Conservation (phyloP, 2,329 filamentous ascomycete species). For the Trichoderma koningiopsis region DNA sequence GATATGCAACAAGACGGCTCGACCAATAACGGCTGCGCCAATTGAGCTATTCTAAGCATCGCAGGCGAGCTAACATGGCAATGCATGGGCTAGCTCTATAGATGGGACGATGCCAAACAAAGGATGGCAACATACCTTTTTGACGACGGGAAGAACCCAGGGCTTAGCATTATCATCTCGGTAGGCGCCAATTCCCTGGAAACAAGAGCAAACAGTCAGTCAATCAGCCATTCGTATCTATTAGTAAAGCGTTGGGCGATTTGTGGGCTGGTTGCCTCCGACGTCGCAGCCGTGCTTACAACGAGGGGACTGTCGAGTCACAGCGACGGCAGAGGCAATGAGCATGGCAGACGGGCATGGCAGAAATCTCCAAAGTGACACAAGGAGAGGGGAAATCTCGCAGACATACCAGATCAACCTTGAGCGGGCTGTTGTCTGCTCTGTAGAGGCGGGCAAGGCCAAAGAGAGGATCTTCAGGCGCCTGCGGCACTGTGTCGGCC, state of each 20-base stretch:
- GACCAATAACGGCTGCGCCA: constrained; percentile 17
- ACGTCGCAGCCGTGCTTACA: constrained; percentile 13
- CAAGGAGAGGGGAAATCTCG: neutral
- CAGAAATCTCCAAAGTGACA: neutral
- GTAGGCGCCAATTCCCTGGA: constrained; percentile 82
- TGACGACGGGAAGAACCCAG: constrained; percentile 94
- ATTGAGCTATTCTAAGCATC: constrained; percentile 19
- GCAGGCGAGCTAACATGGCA: constrained; percentile 9
- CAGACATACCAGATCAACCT: constrained; percentile 81
- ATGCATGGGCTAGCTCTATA: neutral
- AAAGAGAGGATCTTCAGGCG: constrained; percentile 93
- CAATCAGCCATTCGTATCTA: constrained; percentile 3
- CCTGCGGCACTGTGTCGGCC: constrained; percentile 77
- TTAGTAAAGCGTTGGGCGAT: constrained; percentile 17
- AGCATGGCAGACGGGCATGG: neutral
- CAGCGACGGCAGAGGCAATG: neutral
- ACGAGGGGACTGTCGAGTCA: neutral
- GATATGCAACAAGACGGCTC: neutral
- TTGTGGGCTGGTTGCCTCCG: constrained; percentile 16
- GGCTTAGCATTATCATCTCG: constrained; percentile 94
- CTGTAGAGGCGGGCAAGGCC: constrained; percentile 87
- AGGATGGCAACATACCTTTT: constrained; percentile 66
- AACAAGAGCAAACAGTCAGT: constrained; percentile 22
- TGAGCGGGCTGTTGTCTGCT: constrained; percentile 73
- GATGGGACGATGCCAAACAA: constrained; percentile 1